Evolutionary conservation across 2,329 filamentous ascomycete genomes (phyloP).

Genomic region (Tetracladium maxilliforme): DNA sequence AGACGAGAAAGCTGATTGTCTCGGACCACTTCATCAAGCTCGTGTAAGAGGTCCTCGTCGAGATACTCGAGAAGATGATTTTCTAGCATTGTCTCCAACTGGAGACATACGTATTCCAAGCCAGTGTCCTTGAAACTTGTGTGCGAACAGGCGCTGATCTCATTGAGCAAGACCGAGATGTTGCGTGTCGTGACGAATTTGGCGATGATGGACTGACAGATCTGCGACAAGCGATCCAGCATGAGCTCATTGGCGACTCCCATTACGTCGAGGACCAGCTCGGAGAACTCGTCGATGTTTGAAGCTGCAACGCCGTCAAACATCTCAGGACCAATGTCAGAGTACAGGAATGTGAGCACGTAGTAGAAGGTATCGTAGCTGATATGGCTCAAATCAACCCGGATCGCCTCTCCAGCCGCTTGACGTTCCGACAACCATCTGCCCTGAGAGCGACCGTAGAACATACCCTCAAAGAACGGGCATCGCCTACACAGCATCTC

Average conservation of each 20-base stretch:
- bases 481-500: conserved; percentile 68
- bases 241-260: conserved; percentile 86
- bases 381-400: conserved; percentile 74
- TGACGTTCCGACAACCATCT: conserved; percentile 65
- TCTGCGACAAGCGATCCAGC: conserved; percentile 78
- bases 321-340: conserved; percentile 64
- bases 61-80: conserved; percentile 77
- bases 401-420: conserved; percentile 33
- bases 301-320: conserved; percentile 63
- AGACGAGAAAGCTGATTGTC: conserved; percentile 68
- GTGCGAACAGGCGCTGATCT: conserved; percentile 70
- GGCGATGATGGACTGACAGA: conserved; percentile 76
- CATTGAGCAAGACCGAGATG: conserved; percentile 72
- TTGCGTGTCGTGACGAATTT: conserved; percentile 78
- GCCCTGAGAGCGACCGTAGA: conserved; percentile 74
- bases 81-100: conserved; percentile 83
- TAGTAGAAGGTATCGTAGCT: conserved; percentile 58
- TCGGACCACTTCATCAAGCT: conserved; percentile 68
- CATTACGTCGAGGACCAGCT: conserved; percentile 84
- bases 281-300: conserved; percentile 70
- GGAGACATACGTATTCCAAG: conserved; percentile 81
- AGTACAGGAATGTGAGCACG: conserved; percentile 70
- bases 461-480: conserved; percentile 84
- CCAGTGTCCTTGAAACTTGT: conserved; percentile 77
- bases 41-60: conserved; percentile 66